Evolutionary conservation across 108 stramenopile species (phyloP).

Genomic region (Cyclotella kingstonii): DNA sequence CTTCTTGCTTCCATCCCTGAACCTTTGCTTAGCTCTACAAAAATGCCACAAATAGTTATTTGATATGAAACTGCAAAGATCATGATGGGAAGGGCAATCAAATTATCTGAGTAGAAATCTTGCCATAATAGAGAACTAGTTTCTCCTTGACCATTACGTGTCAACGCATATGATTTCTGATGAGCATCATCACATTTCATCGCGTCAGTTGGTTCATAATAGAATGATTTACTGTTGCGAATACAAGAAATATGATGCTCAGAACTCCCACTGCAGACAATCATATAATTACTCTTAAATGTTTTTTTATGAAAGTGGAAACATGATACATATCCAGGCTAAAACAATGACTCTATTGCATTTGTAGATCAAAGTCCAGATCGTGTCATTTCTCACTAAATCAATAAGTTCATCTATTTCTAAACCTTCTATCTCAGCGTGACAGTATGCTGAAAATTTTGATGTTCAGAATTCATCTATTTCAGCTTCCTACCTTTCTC

Average conservation of each 20-base stretch:
- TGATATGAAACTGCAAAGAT: slow-evolving; percentile 85
- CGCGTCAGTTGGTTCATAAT: slow-evolving; percentile 24
- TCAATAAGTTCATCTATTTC: no score
- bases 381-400: no score
- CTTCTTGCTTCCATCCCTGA: slow-evolving; percentile 5
- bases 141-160: slow-evolving; percentile 1
- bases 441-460: no score
- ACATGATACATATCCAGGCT: slow-evolving; percentile 65
- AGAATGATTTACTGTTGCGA: slow-evolving; percentile 68
- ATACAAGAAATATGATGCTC: slow-evolving; percentile 62
- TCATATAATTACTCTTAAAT: slow-evolving; percentile 62
- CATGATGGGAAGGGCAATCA: slow-evolving; percentile 77
- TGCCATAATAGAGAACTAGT: slow-evolving; percentile 49
- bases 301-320: slow-evolving; percentile 62
- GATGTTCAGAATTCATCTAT: no score
- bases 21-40: slow-evolving; percentile 50
- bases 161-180: not conserved
- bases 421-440: no score
- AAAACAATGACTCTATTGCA: slow-evolving; percentile 44
- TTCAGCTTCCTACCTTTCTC: no score
- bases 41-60: slow-evolving; percentile 80
- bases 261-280: slow-evolving; percentile 63
- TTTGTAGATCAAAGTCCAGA: slow-evolving; percentile 22
- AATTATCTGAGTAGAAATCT: slow-evolving; percentile 34
- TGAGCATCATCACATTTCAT: not conserved